Conservation (phyloP, 441 rosid genomes). For the Erodium chrysanthum region DNA sequence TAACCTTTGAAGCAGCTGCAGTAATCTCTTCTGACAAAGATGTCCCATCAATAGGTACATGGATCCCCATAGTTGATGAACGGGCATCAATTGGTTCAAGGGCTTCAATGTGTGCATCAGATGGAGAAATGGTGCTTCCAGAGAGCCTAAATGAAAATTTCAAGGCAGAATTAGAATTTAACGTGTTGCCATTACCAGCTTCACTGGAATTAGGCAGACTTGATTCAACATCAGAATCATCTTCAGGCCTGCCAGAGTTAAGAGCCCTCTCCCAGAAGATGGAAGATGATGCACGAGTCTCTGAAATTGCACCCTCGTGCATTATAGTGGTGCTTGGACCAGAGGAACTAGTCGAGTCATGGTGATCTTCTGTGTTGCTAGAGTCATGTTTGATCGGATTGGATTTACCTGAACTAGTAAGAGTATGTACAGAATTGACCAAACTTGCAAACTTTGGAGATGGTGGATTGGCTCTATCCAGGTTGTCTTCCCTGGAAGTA, state of each 20-base stretch:
- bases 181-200: constrained; percentile 19
- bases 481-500: constrained; percentile 22
- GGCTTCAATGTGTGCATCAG: constrained; percentile 12
- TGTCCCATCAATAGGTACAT: constrained; percentile 5
- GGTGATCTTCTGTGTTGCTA: neutral
- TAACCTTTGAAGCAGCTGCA: neutral
- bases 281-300: constrained; percentile 28
- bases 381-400: constrained; percentile 18
- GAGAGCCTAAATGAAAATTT: constrained; percentile 37
- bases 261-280: constrained; percentile 53
- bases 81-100: constrained; percentile 19
- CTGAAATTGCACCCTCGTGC: constrained; percentile 23
- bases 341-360: constrained; percentile 25
- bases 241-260: constrained; percentile 26
- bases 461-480: constrained; percentile 31
- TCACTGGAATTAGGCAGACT: constrained; percentile 20
- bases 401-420: constrained; percentile 23
- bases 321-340: constrained; percentile 18
- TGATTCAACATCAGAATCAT: constrained; percentile 23
- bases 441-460: constrained; percentile 77
- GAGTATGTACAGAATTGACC: constrained; percentile 49
- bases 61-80: constrained; percentile 16
- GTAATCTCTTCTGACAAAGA: constrained; percentile 14
- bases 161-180: constrained; percentile 32
- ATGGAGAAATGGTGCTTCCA: constrained; percentile 20